Conservation (phyloP, 106 monocot genomes). For the Hemerocallis citrina region DNA sequence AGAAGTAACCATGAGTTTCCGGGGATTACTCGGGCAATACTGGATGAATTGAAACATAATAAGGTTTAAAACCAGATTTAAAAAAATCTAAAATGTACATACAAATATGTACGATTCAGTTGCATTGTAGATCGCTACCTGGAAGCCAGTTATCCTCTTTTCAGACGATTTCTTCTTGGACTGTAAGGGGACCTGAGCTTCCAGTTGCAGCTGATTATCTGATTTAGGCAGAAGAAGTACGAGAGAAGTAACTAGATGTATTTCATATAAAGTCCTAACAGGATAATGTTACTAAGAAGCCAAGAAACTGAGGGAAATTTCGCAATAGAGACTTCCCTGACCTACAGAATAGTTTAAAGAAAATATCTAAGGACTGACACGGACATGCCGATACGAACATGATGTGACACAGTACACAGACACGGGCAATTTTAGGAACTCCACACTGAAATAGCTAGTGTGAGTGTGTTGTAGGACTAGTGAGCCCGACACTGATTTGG, state of each 20-base stretch:
- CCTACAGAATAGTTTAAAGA: no score
- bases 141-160: slow-evolving; percentile 76
- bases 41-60: slow-evolving; percentile 13
- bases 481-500: no score
- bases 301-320: neutral
- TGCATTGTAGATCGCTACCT: slow-evolving; percentile 34
- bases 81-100: neutral
- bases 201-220: slow-evolving; percentile 58
- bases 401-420: no score
- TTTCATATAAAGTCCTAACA: no score
- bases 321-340: no score
- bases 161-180: slow-evolving; percentile 64
- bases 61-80: neutral
- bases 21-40: slow-evolving; percentile 50
- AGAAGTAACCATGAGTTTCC: slow-evolving; percentile 55
- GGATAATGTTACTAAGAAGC: neutral
- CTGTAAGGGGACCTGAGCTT: slow-evolving; percentile 29
- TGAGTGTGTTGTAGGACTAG: no score
- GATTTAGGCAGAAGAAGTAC: slow-evolving; percentile 5
- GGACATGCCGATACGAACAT: no score
- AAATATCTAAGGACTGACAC: no score
- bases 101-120: neutral
- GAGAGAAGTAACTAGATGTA: neutral
- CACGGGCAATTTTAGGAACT: no score
- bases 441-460: no score